phyloP scores from a whole-genome alignment of 306 rosid species.

The Cotoneaster glaucophyllus region DNA sequence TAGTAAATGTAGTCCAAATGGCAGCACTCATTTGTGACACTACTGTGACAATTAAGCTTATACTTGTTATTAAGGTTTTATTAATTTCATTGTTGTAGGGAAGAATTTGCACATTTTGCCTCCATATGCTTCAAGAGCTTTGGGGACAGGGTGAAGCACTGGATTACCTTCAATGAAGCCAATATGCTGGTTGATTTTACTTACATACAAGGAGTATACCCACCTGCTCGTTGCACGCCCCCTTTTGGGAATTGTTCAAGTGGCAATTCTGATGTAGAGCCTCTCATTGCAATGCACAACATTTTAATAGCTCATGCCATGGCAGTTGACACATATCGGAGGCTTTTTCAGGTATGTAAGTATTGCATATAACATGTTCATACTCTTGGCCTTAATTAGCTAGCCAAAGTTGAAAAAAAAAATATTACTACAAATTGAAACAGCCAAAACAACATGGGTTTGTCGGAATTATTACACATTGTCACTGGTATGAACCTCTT shows the following conservation, averaged over 20 bases:
- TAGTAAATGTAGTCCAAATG: too few species aligned
- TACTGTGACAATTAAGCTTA: not conserved
- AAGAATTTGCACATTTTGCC: constrained; percentile 12
- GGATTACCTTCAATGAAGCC: constrained; percentile 17
- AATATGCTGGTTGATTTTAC: not conserved
- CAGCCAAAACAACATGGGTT: constrained; percentile 49
- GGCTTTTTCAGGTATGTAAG: constrained; percentile 36
- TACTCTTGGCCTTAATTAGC: not conserved
- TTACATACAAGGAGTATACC: constrained; percentile 5
- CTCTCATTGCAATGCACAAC: constrained; percentile 59
- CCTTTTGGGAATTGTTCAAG: constrained; percentile 62
- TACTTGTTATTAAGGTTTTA: not conserved
- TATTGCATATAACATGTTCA: not conserved
- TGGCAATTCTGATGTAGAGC: constrained; percentile 60
- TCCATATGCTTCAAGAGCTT: constrained; percentile 11
- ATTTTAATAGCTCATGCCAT: constrained; percentile 57
- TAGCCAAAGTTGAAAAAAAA: not conserved
- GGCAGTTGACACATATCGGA: constrained; percentile 49
- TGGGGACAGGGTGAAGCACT: constrained; percentile 24
- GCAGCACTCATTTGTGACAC: too few species aligned
- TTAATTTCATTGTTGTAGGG: not conserved
- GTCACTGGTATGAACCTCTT: constrained; percentile 53
- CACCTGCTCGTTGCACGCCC: constrained; percentile 51
- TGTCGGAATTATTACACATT: constrained; percentile 30
- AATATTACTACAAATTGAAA: not conserved